These are phyloP conservation scores for Peronospora farinosa DNA, from an alignment of 352 stramenopile species.

Conservation along the genomic window DNA sequence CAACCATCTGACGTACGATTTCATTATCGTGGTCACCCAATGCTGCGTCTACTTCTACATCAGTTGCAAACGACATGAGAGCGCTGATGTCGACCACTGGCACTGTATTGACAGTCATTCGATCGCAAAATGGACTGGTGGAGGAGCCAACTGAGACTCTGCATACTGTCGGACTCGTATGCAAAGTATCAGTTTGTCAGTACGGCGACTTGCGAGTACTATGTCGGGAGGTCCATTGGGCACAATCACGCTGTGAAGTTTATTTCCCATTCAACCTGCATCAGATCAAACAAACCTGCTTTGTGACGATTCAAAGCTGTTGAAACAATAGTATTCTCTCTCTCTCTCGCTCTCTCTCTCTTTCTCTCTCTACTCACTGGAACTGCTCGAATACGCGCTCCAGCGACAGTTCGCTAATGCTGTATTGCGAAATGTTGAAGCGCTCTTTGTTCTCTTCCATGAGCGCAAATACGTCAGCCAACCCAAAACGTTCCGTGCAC, in stretches of 20 bases:
- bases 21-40: too few relatives aligned
- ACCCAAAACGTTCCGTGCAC: slow-evolving; percentile 54
- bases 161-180: too few relatives aligned
- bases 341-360: too few relatives aligned
- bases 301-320: not conserved
- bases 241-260: not conserved
- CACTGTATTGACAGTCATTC: too few relatives aligned
- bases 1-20: too few relatives aligned
- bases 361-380: slow-evolving; percentile 32
- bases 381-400: slow-evolving; percentile 93
- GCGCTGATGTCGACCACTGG: too few relatives aligned
- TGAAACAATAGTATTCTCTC: not conserved
- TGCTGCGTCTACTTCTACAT: too few relatives aligned
- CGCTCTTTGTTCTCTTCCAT: slow-evolving; percentile 70
- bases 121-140: too few relatives aligned
- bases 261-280: not conserved
- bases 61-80: too few relatives aligned
- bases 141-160: too few relatives aligned
- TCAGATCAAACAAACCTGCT: slow-evolving; percentile 4
- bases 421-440: slow-evolving; percentile 86
- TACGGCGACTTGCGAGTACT: not conserved
- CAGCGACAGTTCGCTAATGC: slow-evolving; percentile 86
- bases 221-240: not conserved
- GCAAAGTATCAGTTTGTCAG: too few relatives aligned
- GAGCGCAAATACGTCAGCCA: slow-evolving; percentile 70